Evolutionary conservation across 345 rosid genomes (phyloP).

Genomic region (Combretum micranthum): DNA sequence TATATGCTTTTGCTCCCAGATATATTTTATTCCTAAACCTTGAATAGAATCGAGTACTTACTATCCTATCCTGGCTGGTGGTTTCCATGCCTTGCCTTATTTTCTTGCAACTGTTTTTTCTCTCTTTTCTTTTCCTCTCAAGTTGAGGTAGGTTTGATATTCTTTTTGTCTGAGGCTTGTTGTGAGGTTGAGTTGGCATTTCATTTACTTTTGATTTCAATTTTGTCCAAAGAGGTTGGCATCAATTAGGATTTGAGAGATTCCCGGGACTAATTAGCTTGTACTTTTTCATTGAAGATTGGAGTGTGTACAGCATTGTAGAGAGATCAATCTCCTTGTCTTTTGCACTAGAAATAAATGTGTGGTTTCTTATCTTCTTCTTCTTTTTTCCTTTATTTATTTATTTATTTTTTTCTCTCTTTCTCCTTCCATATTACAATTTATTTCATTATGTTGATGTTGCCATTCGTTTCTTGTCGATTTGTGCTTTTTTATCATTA

Average conservation of each 20-base stretch:
- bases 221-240: slow-evolving; percentile 15
- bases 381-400: not conserved
- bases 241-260: slow-evolving; percentile 15
- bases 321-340: slow-evolving; percentile 22
- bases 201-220: not conserved
- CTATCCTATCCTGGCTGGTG: slow-evolving; percentile 6
- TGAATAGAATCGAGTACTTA: slow-evolving; percentile 16
- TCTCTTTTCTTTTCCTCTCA: not conserved
- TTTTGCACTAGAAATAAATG: slow-evolving; percentile 24
- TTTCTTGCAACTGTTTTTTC: slow-evolving; percentile 20
- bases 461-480: not conserved
- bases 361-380: slow-evolving; percentile 21
- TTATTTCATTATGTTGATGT: not conserved
- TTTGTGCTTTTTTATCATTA: not conserved
- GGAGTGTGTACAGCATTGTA: slow-evolving; percentile 55
- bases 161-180: slow-evolving; percentile 44
- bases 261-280: slow-evolving; percentile 32
- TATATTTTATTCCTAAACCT: slow-evolving; percentile 25
- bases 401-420: not conserved
- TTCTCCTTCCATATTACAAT: too few relatives aligned
- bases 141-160: slow-evolving; percentile 38
- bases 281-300: slow-evolving; percentile 28
- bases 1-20: slow-evolving; percentile 86
- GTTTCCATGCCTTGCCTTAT: slow-evolving; percentile 17
- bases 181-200: slow-evolving; percentile 50